phyloP scores from a whole-genome alignment of 176 grass and related monocot genomes.

The Bothriochloa decipiens region DNA sequence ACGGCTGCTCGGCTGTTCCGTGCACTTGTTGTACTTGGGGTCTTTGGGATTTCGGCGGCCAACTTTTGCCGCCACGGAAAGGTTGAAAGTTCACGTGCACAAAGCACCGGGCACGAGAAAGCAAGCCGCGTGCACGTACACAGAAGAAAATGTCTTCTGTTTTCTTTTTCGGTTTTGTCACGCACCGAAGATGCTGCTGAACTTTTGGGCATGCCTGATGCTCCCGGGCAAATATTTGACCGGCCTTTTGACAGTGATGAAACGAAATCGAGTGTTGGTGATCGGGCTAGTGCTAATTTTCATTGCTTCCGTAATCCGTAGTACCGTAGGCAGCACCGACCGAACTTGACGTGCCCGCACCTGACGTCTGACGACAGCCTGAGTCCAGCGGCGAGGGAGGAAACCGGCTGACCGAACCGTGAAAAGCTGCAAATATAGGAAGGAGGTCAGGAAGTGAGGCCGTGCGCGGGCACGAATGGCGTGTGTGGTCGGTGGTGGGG shows the following conservation, averaged over 20 bases:
- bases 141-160: neutral
- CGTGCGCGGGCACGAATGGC: neutral
- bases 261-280: neutral
- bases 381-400: too few relatives aligned
- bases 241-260: too few relatives aligned
- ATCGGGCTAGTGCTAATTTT: too few relatives aligned
- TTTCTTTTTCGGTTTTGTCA: neutral
- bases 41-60: too few relatives aligned
- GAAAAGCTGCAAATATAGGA: neutral
- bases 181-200: neutral
- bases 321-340: too few relatives aligned
- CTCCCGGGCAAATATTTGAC: too few relatives aligned
- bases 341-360: neutral
- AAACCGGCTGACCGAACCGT: neutral
- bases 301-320: too few relatives aligned
- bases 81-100: neutral
- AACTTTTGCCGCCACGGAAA: conserved; percentile 2
- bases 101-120: conserved; percentile 8
- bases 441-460: too few relatives aligned
- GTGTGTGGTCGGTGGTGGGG: neutral
- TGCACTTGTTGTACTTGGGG: too few relatives aligned
- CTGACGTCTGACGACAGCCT: neutral
- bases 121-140: neutral
- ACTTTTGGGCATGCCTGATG: neutral
- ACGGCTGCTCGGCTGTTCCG: too few relatives aligned